These are phyloP conservation scores for Halteria grandinella DNA, from an alignment of 73 alveolate species.

Conservation along the genomic window DNA sequence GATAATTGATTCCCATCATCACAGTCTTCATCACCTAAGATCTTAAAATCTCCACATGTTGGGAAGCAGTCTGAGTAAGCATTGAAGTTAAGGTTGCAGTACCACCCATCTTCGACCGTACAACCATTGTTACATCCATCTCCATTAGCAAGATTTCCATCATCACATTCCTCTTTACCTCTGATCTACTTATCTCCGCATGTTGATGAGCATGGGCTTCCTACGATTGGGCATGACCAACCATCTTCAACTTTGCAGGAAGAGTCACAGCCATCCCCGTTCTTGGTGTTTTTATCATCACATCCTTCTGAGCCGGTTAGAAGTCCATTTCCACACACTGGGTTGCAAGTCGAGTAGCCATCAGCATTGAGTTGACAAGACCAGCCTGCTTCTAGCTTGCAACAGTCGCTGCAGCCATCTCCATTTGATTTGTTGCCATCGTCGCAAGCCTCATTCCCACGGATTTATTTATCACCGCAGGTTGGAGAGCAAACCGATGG, in stretches of 20 bases:
- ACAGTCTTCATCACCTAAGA: too few species aligned
- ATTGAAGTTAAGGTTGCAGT: neutral
- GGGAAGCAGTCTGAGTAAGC: too few species aligned
- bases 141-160: constrained; percentile 18
- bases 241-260: constrained; percentile 34
- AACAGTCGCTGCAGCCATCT: constrained; percentile 67
- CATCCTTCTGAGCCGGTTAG: neutral
- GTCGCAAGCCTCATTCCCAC: too few species aligned
- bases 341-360: too few species aligned
- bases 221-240: constrained; percentile 22
- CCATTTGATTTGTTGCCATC: constrained; percentile 62
- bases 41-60: too few species aligned
- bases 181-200: too few species aligned
- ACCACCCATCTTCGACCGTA: too few species aligned
- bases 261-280: neutral
- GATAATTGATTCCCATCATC: too few species aligned
- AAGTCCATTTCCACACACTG: constrained; percentile 11
- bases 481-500: neutral
- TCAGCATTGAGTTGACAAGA: too few species aligned
- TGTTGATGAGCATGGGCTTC: neutral
- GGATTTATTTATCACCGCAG: too few species aligned
- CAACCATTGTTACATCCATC: constrained; percentile 31
- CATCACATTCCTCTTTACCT: constrained; percentile 34
- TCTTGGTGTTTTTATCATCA: neutral
- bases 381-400: constrained; percentile 58